Evolutionary conservation across 2,329 filamentous ascomycete genomes (phyloP), one percentile per base, ranked within the genome.

Genomic region (Colletotrichum musicola): DNA sequence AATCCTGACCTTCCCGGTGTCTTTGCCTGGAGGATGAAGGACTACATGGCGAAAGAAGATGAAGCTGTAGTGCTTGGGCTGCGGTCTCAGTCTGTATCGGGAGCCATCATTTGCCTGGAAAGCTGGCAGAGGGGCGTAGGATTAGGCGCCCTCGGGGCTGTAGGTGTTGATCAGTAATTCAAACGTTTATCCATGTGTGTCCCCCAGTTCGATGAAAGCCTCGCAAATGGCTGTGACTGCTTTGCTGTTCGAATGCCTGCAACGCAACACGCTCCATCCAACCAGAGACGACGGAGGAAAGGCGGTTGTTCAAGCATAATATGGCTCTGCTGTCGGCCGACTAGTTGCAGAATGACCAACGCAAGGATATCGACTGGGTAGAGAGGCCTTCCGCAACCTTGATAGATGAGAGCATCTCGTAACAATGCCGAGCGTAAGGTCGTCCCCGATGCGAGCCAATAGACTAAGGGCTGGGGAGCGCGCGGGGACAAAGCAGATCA

Each of bases 121-220:
- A 35, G 35, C 42, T 42, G 46, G 47, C 53, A 42, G 16, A 47
- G 22, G 1, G 18, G 27, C 40, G 18, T 44, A 12, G 18, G 25
- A 13, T 27, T 25, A 6, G 25, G 14, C 16, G 25, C n/a, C 44
- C 18, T 35, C 38, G 6, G 5, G 54, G 42, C 16, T 42, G 55
- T 13, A 38, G 35, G 16, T 59, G 47, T 54, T 68, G 5, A 64
- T 68, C 22, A 51, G 46, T 44, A 64, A 44, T 42, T 47, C 44
- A 20, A 10, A 47, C 10, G 7, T 12, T 20, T 14, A n/a, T 47
- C 44, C 18, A 20, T 10, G 14, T 47, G 44, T 22, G 10, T 6
- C 13, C 16, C 16, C 16, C 3, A 42, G 6, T 14, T 42, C 14
- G 16, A 42, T 7, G 40, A 42, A 42, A 42, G 13, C 40, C 13